These are phyloP conservation scores for Phytophthora meadii DNA, from an alignment of 352 stramenopile species.

Conservation along the genomic window DNA sequence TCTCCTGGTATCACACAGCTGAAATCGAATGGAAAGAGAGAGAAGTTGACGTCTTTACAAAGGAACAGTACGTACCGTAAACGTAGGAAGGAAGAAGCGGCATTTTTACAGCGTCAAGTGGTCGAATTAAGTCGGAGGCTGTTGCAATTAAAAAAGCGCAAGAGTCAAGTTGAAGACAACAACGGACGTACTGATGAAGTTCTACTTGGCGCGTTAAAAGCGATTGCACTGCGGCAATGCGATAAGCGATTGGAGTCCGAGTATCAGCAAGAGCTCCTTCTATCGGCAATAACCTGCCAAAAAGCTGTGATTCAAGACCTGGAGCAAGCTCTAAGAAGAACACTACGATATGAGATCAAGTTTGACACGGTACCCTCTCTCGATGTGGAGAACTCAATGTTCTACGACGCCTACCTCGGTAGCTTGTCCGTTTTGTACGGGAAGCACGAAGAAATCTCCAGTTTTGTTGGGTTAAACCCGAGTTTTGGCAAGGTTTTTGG, in stretches of 20 bases:
- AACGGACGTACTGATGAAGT: background rate
- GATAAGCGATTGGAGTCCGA: background rate
- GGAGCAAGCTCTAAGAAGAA: background rate
- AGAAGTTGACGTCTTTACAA: background rate
- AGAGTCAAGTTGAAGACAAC: background rate
- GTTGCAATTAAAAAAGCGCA: background rate
- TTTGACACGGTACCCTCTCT: background rate
- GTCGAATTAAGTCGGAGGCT: background rate
- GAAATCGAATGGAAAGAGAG: background rate
- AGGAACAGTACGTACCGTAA: background rate
- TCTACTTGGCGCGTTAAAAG: background rate
- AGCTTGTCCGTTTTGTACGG: constrained; percentile 1
- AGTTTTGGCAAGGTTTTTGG: background rate
- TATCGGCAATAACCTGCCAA: background rate
- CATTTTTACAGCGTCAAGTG: background rate
- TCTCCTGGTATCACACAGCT: background rate
- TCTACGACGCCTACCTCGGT: background rate
- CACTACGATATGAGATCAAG: background rate
- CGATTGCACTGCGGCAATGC: background rate
- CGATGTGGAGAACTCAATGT: background rate
- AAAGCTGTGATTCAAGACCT: background rate
- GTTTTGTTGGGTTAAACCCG: background rate
- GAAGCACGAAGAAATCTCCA: background rate
- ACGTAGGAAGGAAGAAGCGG: background rate
- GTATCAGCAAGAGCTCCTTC: background rate